Conservation (phyloP, 768 basidiomycete genomes). For the Crassisporium funariophilum region DNA sequence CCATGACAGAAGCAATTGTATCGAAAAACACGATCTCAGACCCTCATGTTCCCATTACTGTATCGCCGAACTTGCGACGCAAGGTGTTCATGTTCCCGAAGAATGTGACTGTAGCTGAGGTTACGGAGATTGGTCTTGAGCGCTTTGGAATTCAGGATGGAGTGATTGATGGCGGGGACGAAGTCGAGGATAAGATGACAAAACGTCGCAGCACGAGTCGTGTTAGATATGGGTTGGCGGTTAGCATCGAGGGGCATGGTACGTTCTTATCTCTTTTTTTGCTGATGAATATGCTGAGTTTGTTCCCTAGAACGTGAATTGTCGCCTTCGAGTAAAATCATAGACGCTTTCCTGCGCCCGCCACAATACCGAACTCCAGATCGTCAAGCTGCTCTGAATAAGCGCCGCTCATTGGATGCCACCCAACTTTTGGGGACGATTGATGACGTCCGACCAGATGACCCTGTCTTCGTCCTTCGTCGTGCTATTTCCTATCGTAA, state of each 20-base stretch:
- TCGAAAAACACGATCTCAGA: constrained; percentile 75
- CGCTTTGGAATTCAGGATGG: constrained; percentile 94
- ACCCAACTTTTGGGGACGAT: constrained; percentile 64
- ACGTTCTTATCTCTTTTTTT: constrained; percentile 22
- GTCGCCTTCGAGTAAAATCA: constrained; percentile 75
- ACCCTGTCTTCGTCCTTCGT: constrained; percentile 90
- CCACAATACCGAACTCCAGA: constrained; percentile 71
- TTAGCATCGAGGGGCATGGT: constrained; percentile 69
- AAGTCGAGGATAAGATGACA: constrained; percentile 89
- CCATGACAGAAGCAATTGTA: constrained; percentile 91
- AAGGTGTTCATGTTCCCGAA: constrained; percentile 92
- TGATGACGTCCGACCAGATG: constrained; percentile 78
- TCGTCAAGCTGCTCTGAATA: constrained; percentile 58
- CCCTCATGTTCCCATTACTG: constrained; percentile 44
- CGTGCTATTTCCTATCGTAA: constrained; percentile 76
- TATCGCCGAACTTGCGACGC: constrained; percentile 63
- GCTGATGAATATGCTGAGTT: constrained; percentile 8
- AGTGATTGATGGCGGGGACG: constrained; percentile 98
- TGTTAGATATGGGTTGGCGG: constrained; percentile 81
- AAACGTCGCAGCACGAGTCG: constrained; percentile 78
- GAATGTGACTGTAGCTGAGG: constrained; percentile 95
- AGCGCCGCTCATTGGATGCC: constrained; percentile 88
- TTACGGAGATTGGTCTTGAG: constrained; percentile 90
- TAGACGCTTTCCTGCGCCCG: constrained; percentile 79
- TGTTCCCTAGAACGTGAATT: constrained; percentile 68